Conservation (phyloP, 768 basidiomycete genomes). For the Mycena vitilis region DNA sequence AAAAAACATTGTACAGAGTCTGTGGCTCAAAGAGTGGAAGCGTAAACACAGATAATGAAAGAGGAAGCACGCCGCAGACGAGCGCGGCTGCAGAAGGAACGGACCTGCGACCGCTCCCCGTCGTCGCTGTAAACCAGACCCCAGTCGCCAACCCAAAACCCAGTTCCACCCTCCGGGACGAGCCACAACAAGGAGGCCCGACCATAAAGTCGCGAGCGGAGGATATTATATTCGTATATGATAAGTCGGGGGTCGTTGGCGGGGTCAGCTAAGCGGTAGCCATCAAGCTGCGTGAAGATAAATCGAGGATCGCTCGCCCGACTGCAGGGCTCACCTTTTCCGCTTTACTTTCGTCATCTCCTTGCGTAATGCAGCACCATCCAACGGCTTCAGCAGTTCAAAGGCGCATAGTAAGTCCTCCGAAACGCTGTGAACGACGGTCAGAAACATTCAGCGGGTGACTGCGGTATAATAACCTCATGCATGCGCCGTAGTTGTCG, state of each 20-base stretch:
- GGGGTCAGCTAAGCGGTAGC: constrained; percentile 20
- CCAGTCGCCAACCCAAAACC: constrained; percentile 26
- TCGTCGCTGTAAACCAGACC: constrained; percentile 24
- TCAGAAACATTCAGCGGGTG: constrained; percentile 30
- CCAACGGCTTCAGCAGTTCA: constrained; percentile 95
- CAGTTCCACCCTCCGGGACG: constrained; percentile 19
- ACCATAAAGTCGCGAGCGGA: constrained; percentile 19
- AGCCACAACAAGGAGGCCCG: constrained; percentile 25
- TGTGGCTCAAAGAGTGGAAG: constrained; percentile 23
- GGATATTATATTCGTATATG: constrained; percentile 43
- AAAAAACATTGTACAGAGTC: constrained; percentile 35
- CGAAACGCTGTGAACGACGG: constrained; percentile 73
- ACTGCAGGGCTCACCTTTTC: constrained; percentile 76
- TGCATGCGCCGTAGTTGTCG: constrained; percentile 95
- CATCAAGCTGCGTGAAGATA: constrained; percentile 21
- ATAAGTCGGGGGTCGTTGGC: constrained; percentile 31
- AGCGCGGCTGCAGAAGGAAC: constrained; percentile 13
- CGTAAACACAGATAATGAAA: constrained; percentile 31
- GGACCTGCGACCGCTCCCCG: constrained; percentile 23
- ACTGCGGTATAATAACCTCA: constrained; percentile 69
- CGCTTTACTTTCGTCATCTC: constrained; percentile 99
- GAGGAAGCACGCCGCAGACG: constrained; percentile 20
- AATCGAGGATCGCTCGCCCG: constrained; percentile 5
- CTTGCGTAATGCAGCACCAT: constrained; percentile 93
- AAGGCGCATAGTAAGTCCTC: constrained; percentile 98